phyloP scores from a whole-genome alignment of 768 basidiomycete genomes.

The Cystobasidium tubakii region DNA sequence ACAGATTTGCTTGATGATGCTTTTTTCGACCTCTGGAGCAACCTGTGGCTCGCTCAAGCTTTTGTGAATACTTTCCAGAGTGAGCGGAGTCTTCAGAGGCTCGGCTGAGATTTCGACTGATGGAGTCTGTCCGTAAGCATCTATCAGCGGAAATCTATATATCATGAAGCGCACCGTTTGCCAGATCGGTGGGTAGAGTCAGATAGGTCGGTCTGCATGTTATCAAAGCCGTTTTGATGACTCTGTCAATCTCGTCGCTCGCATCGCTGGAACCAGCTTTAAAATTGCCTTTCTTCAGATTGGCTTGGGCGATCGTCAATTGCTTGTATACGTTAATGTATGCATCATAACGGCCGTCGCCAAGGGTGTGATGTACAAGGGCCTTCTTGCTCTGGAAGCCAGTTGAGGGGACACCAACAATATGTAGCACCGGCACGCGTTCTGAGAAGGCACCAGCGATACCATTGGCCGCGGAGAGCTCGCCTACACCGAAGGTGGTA shows the following conservation, averaged over 20 bases:
- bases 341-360: slow-evolving; percentile 74
- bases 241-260: slow-evolving; percentile 38
- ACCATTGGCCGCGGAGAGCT: slow-evolving; percentile 77
- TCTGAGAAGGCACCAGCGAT: slow-evolving; percentile 60
- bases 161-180: slow-evolving; percentile 43
- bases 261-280: neutral
- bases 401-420: slow-evolving; percentile 76
- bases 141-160: neutral
- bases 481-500: slow-evolving; percentile 91
- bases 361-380: slow-evolving; percentile 80
- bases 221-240: slow-evolving; percentile 31
- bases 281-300: slow-evolving; percentile 52
- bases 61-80: slow-evolving; percentile 48
- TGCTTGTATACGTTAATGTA: slow-evolving; percentile 70
- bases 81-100: slow-evolving; percentile 58
- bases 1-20: slow-evolving; percentile 67
- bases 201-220: slow-evolving; percentile 83
- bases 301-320: slow-evolving; percentile 65
- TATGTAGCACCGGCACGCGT: slow-evolving; percentile 80
- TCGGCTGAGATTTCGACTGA: slow-evolving; percentile 59
- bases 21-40: slow-evolving; percentile 54
- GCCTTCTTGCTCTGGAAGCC: slow-evolving; percentile 64
- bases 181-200: slow-evolving; percentile 76
- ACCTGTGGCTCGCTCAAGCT: slow-evolving; percentile 33
- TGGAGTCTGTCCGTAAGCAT: neutral